Percentiles rank a stretch among this genome's conserved stretches.
Conservation (phyloP, 2,329 filamentous ascomycete species). For the Daldinia eschscholtzii region DNA sequence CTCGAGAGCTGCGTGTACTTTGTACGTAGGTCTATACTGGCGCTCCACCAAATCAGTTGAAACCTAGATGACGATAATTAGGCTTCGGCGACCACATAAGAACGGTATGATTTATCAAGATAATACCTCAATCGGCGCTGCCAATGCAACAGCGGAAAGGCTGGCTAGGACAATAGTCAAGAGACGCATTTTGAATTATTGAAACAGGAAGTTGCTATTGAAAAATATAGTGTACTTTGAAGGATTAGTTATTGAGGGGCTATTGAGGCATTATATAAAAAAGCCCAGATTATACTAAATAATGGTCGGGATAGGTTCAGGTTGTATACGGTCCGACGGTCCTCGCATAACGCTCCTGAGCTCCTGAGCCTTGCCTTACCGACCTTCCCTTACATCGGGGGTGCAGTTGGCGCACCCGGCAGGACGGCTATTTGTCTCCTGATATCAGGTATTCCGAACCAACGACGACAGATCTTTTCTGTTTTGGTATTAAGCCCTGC, state of each 20-base stretch:
- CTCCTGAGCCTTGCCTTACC: slow-evolving; percentile 7
- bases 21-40: slow-evolving; percentile 12
- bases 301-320: background rate
- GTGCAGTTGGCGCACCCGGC: slow-evolving; percentile 16
- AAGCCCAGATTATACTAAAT: background rate
- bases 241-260: background rate
- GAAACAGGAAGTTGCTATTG: background rate
- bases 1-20: background rate
- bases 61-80: slow-evolving; percentile 20
- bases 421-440: slow-evolving; percentile 14
- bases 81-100: background rate
- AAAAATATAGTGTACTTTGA: background rate
- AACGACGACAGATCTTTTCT: slow-evolving; percentile 27
- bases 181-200: slow-evolving; percentile 28
- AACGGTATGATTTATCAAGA: background rate
- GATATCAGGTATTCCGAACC: slow-evolving; percentile 8
- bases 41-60: slow-evolving; percentile 11
- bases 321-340: slow-evolving; percentile 7
- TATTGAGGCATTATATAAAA: slow-evolving; percentile 1
- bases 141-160: slow-evolving; percentile 31
- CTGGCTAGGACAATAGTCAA: slow-evolving; percentile 29
- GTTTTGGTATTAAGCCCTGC: background rate
- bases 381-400: slow-evolving; percentile 1
- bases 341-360: background rate
- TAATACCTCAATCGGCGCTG: slow-evolving; percentile 34